These are phyloP conservation scores for Sporopachydermia cereana DNA, from an alignment of 1,139 yeast species.

Conservation along the genomic window DNA sequence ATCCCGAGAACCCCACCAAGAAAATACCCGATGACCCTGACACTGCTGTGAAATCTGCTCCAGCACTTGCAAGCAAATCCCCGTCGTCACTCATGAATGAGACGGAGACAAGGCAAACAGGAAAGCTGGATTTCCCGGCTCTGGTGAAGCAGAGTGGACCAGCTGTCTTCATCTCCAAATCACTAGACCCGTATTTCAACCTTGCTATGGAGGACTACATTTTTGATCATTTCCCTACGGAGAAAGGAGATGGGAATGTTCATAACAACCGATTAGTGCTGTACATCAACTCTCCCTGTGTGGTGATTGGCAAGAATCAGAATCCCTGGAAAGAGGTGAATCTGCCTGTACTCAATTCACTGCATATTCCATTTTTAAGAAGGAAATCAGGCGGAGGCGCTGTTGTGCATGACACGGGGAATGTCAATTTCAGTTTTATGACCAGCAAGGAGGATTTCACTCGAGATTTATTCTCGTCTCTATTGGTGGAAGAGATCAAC, in stretches of 20 bases:
- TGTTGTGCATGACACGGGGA: conserved; percentile 92
- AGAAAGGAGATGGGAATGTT: conserved; percentile 14
- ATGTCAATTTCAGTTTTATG: conserved; percentile 77
- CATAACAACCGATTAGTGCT: conserved; percentile 45
- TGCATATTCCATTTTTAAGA: conserved; percentile 60
- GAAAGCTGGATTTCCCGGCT: conserved; percentile 4
- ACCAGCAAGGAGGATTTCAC: conserved; percentile 57
- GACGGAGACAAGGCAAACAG: neutral
- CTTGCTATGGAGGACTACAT: conserved; percentile 75
- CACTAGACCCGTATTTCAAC: conserved; percentile 61
- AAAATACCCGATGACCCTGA: neutral
- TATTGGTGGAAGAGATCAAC: conserved; percentile 43
- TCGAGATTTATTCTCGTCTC: conserved; percentile 46
- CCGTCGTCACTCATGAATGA: too few relatives aligned
- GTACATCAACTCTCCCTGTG: conserved; percentile 73
- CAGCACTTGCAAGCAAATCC: too few relatives aligned
- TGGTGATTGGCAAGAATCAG: conserved; percentile 92
- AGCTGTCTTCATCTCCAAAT: conserved; percentile 30
- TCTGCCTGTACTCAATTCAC: conserved; percentile 38
- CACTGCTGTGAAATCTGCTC: neutral
- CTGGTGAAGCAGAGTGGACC: conserved; percentile 7
- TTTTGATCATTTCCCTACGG: conserved; percentile 49
- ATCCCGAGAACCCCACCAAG: neutral
- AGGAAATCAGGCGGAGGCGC: conserved; percentile 94
- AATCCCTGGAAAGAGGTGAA: conserved; percentile 88